Conservation (phyloP, 768 basidiomycete genomes). For the Termitomyces eurrhizus region DNA sequence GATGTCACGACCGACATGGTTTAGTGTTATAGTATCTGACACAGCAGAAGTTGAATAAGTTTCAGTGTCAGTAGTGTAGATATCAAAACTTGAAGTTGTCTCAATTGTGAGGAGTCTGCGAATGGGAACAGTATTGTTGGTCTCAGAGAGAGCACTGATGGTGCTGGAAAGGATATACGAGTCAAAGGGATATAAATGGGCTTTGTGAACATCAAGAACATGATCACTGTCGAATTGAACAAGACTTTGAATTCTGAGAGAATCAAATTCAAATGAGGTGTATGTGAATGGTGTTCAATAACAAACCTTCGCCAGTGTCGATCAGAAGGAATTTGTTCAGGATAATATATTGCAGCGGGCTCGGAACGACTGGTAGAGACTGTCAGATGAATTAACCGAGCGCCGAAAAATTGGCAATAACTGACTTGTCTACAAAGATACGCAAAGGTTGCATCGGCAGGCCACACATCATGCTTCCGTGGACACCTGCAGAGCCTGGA, state of each 20-base stretch:
- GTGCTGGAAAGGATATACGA: slow-evolving; percentile 47
- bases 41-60: background rate
- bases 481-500: background rate
- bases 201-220: slow-evolving; percentile 50
- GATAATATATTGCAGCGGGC: background rate
- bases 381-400: background rate
- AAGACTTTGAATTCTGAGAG: slow-evolving; percentile 45
- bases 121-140: background rate
- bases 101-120: background rate
- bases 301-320: background rate
- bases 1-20: background rate
- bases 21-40: background rate
- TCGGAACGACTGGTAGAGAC: background rate
- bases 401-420: too few relatives aligned
- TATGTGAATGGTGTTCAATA: background rate
- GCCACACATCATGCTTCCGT: background rate
- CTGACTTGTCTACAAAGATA: slow-evolving; percentile 1
- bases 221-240: slow-evolving; percentile 57
- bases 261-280: background rate
- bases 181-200: slow-evolving; percentile 56
- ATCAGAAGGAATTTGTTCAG: background rate
- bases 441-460: background rate
- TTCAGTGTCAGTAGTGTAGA: background rate
- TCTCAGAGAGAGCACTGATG: slow-evolving; percentile 30
- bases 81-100: background rate